Conservation (phyloP, 441 rosid species). For the Melastoma candidum region DNA sequence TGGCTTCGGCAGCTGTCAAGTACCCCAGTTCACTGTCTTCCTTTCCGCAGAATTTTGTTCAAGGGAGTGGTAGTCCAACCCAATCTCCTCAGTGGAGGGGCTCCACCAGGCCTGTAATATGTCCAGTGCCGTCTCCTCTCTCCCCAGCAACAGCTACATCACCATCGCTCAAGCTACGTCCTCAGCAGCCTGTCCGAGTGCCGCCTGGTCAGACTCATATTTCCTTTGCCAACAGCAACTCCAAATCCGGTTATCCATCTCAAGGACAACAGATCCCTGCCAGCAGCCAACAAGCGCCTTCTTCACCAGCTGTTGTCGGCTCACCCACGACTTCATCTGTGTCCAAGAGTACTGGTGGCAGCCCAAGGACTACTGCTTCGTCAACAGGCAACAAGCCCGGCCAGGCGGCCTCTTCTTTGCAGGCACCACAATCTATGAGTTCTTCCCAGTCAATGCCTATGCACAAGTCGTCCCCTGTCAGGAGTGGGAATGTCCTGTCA, state of each 20-base stretch:
- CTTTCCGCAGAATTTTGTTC: conserved; percentile 70
- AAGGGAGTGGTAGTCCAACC: conserved; percentile 41
- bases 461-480: conserved; percentile 49
- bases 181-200: conserved; percentile 65
- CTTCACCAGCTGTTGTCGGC: conserved; percentile 62
- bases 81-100: conserved; percentile 88
- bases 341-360: conserved; percentile 82
- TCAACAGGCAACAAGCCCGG: conserved; percentile 54
- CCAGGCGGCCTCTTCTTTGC: conserved; percentile 42
- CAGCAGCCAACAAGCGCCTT: conserved; percentile 39
- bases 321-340: conserved; percentile 78
- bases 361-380: conserved; percentile 68
- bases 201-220: conserved; percentile 67
- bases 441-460: conserved; percentile 34
- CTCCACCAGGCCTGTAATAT: conserved; percentile 39
- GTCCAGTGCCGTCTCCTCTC: conserved; percentile 52
- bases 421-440: conserved; percentile 61
- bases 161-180: conserved; percentile 43
- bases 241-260: conserved; percentile 41
- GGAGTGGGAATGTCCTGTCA: conserved; percentile 53
- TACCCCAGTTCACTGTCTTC: conserved; percentile 43
- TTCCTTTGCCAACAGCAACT: conserved; percentile 57
- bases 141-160: conserved; percentile 31
- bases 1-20: conserved; percentile 17
- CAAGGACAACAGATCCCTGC: conserved; percentile 49